Evolutionary conservation across 2,329 filamentous ascomycete species (phyloP), one percentile per base, ranked within the genome.

Genomic region (Cercospora sojina): DNA sequence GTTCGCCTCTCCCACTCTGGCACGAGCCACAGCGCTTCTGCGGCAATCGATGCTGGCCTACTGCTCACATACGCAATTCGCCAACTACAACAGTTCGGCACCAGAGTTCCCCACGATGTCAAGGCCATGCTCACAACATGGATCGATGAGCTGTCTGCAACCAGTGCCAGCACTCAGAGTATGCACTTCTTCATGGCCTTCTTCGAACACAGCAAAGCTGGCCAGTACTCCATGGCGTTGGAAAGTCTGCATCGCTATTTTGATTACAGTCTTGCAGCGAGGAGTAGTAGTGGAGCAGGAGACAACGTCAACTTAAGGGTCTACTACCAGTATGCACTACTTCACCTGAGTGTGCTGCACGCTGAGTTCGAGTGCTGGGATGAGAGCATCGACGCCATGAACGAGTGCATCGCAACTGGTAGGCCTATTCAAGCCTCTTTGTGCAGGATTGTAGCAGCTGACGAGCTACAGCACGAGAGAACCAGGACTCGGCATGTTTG

Each of bases 161-260:
- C 74, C 5, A 62, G 47, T 38, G 60, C 60, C 35, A 69, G 71
- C 32, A 71, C 70, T 1, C 74, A 75, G 47, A 74, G 71, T 16
- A 64, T 75, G 38, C 75, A 75, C 64, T 74, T 76, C 66, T 77
- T 77, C 69, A 69, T 77, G 69, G 71, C 72, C 72, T 98, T 96
- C 75, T 88, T 97, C 13, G 93, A 99, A 77, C 88, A 93, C 0
- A 98, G 93, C 94, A 87, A 90, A 76, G 89, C 92, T 3, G 94
- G 94, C 4, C 93, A 98, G 78, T 96, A 94, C 74, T 88, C 91
- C 12, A 92, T 91, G 0, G 91, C 95, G 0, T 95, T 97, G 76
- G 94, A 99, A 74, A 90, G 90, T 71, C 84, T 99, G 20, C 93
- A 98, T 77, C 89, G 92, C 60, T 99, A 97, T 78, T 99, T 97